phyloP scores from a whole-genome alignment of 768 basidiomycete genomes.

The Suillus subluteus region DNA sequence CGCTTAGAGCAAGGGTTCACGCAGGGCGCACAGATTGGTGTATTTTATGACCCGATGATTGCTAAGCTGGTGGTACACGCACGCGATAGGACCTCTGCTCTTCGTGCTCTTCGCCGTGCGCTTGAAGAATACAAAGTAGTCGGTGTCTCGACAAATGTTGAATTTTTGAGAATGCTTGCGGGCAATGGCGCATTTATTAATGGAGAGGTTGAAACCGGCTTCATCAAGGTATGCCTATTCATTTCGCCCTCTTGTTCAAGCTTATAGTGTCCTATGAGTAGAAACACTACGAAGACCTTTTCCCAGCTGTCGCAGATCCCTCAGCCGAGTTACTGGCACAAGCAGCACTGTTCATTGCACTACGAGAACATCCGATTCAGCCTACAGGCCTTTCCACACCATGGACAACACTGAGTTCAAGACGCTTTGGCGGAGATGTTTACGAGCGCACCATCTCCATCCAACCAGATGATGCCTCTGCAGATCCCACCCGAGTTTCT shows the following conservation, averaged over 20 bases:
- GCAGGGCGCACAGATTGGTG: conserved; percentile 79
- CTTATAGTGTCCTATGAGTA: conserved; percentile 31
- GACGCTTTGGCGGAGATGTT: conserved; percentile 78
- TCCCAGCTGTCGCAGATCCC: conserved; percentile 65
- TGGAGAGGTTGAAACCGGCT: conserved; percentile 89
- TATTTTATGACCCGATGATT: conserved; percentile 92
- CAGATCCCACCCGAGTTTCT: conserved; percentile 40
- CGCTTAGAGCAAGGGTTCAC: conserved; percentile 91
- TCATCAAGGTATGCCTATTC: conserved; percentile 62
- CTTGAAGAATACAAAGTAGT: conserved; percentile 90
- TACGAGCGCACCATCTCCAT: conserved; percentile 65
- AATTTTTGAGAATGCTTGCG: conserved; percentile 81
- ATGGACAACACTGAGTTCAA: conserved; percentile 71
- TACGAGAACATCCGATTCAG: conserved; percentile 56
- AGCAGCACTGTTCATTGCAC: conserved; percentile 74
- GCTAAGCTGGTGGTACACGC: conserved; percentile 92
- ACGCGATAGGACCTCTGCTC: conserved; percentile 78
- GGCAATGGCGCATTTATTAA: conserved; percentile 76
- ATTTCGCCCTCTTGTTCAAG: conserved; percentile 3
- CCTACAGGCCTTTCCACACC: conserved; percentile 47
- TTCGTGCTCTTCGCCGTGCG: conserved; percentile 78
- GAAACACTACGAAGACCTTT: conserved; percentile 86
- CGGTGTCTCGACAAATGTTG: conserved; percentile 89
- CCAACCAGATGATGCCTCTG: conserved; percentile 55
- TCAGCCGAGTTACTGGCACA: conserved; percentile 71